Percentiles rank a stretch among this genome's conserved stretches.
Evolutionary conservation across 768 basidiomycete species (phyloP).

Genomic region (Suillus spraguei): DNA sequence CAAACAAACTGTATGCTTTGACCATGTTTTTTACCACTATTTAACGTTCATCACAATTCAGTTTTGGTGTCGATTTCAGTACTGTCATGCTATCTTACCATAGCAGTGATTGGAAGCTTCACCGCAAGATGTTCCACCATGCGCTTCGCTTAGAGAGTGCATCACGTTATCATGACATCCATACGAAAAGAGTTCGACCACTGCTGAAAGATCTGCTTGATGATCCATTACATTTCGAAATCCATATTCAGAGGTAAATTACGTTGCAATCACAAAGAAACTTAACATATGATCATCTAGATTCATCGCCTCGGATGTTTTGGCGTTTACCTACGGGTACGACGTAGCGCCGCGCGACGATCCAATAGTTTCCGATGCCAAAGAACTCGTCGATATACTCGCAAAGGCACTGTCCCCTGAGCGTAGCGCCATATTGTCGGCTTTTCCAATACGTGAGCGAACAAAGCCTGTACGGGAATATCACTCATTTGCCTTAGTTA

Average conservation of each 20-base stretch:
- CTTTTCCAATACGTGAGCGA: constrained; percentile 27
- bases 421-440: constrained; percentile 20
- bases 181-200: constrained; percentile 21
- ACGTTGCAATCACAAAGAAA: neutral
- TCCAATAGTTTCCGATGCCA: constrained; percentile 23
- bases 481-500: constrained; percentile 17
- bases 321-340: constrained; percentile 30
- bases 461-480: neutral
- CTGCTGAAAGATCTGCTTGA: constrained; percentile 27
- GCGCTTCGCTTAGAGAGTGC: constrained; percentile 27
- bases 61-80: constrained; percentile 31
- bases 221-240: constrained; percentile 25
- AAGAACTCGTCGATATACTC: constrained; percentile 22
- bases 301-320: constrained; percentile 28
- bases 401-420: constrained; percentile 24
- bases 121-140: constrained; percentile 33
- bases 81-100: constrained; percentile 32
- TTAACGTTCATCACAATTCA: constrained; percentile 10
- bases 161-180: constrained; percentile 21
- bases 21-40: neutral
- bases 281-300: constrained; percentile 11
- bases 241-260: constrained; percentile 24
- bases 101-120: constrained; percentile 29
- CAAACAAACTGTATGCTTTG: constrained; percentile 19
- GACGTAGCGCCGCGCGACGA: constrained; percentile 22